Evolutionary conservation across 2,329 filamentous ascomycete species (phyloP), one percentile per base, ranked within the genome.

Genomic region (Beauveria medogensis): DNA sequence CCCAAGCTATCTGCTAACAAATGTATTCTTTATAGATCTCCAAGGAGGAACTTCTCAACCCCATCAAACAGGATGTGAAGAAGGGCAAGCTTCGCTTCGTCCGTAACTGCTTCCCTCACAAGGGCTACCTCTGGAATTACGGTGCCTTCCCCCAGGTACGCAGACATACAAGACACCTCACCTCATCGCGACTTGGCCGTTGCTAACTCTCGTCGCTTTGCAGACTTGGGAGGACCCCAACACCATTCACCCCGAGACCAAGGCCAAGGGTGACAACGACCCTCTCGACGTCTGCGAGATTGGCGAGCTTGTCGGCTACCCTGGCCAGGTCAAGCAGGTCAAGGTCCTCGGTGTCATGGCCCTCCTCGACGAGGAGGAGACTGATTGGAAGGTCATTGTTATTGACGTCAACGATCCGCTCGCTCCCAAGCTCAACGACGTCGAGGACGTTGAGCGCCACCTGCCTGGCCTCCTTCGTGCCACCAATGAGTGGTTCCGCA

Each of bases 81-180:
- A 97, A 99, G 86, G 94, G 93, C 85, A 97, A 97, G 86, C 92
- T 97, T 72, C 91, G 94, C 74, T 99, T 89, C 77, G 94, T 99
- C 76, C 92, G 94, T 81, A 99, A 99, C 89, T 99, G 94, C 88
- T 99, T 99, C 86, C 94, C 94, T 71, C 94, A 99, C 89, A 97
- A 99, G 87, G 94, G 94, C 69, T 99, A 99, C 80, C 91, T 99
- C 71, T 99, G 94, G 94, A 99, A 99, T 87, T 99, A 99, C 81
- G 94, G 94, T 81, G 92, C 92, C 78, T 97, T 99, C 88, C 94
- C 94, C 71, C 91, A 94, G 83, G 91, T 94, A 83, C 74, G 83
- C 71, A 43, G 7, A 12, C 20, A 22, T 18, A 16, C 30, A 2
- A 10, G 28, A 26, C 53, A 28, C 26, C n/a, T 9, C 24, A 26